A percentile compares a stretch with the other conserved stretches of the same genome.
These are phyloP conservation scores for Neurospora sp. DNA, from an alignment of 495 filamentous ascomycete species.

Conservation along the genomic window DNA sequence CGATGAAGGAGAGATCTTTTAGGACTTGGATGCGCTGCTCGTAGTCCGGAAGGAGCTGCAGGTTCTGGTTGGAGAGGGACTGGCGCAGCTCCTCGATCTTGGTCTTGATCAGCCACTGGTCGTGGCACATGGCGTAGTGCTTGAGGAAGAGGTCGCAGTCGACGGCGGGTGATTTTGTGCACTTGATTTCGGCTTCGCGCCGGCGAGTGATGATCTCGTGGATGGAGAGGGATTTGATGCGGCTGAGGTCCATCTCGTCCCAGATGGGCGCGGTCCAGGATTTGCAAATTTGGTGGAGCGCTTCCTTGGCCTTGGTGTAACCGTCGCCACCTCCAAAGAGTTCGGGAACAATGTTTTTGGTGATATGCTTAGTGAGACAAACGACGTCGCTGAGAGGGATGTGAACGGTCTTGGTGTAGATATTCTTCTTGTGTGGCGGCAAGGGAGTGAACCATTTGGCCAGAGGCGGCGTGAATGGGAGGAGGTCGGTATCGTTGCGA, in stretches of 20 bases:
- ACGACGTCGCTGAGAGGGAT: slow-evolving; percentile 67
- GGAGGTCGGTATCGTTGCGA: slow-evolving; percentile 63
- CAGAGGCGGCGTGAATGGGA: slow-evolving; percentile 67
- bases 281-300: slow-evolving; percentile 49
- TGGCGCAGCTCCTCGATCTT: slow-evolving; percentile 77
- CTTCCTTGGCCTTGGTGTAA: slow-evolving; percentile 40
- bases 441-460: slow-evolving; percentile 48
- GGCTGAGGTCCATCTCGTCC: slow-evolving; percentile 77
- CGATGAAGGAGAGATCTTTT: slow-evolving; percentile 83
- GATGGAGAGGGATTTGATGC: slow-evolving; percentile 66
- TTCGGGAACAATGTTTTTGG: slow-evolving; percentile 50
- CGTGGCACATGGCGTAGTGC: slow-evolving; percentile 90
- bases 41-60: slow-evolving; percentile 95
- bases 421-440: slow-evolving; percentile 46
- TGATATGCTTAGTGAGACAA: slow-evolving; percentile 63
- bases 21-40: slow-evolving; percentile 88
- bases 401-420: slow-evolving; percentile 52
- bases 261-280: slow-evolving; percentile 66
- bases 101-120: slow-evolving; percentile 88
- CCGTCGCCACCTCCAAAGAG: slow-evolving; percentile 38
- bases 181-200: slow-evolving; percentile 45
- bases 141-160: slow-evolving; percentile 68
- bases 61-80: slow-evolving; percentile 89
- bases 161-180: slow-evolving; percentile 44
- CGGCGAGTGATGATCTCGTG: slow-evolving; percentile 65